Evolutionary conservation across 345 rosid species (phyloP).

Genomic region (Aquilaria malaccensis): DNA sequence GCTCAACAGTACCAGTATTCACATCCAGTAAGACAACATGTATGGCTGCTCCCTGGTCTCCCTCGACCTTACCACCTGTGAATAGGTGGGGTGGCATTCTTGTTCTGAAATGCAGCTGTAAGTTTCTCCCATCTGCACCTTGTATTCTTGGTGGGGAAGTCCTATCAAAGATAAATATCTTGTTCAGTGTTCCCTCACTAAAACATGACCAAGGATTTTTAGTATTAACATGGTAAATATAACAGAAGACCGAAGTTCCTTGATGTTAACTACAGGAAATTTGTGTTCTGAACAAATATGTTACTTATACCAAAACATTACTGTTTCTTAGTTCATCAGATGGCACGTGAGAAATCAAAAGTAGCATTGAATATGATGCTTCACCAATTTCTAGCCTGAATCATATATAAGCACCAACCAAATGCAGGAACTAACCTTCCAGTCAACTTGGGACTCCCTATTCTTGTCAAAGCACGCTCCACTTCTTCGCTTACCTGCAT

Average conservation of each 20-base stretch:
- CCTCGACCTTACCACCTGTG: constrained; percentile 91
- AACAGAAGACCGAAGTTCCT: too few species aligned
- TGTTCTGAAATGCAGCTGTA: constrained; percentile 75
- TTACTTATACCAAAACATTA: too few species aligned
- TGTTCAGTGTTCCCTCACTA: too few species aligned
- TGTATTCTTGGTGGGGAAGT: constrained; percentile 49
- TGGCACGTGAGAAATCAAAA: not conserved
- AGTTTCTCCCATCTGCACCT: constrained; percentile 49
- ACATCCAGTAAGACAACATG: constrained; percentile 66
- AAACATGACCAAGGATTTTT: too few species aligned
- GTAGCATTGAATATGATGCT: not conserved
- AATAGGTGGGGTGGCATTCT: constrained; percentile 90
- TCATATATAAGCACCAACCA: not conserved
- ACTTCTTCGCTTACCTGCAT: constrained; percentile 91
- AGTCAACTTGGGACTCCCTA: constrained; percentile 45
- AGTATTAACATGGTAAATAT: too few species aligned
- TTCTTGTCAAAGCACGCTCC: constrained; percentile 73
- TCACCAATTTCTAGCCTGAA: not conserved
- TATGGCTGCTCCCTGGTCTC: constrained; percentile 78
- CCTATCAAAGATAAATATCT: constrained; percentile 27
- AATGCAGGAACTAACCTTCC: constrained; percentile 38
- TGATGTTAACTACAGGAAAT: too few species aligned
- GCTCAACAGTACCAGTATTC: constrained; percentile 52
- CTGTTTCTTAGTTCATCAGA: too few species aligned
- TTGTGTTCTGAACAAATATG: too few species aligned